A percentile compares a stretch with the other conserved stretches of the same genome.
Evolutionary conservation across 169 alveolate species (phyloP).

Genomic region (Plasmodium vivax): DNA sequence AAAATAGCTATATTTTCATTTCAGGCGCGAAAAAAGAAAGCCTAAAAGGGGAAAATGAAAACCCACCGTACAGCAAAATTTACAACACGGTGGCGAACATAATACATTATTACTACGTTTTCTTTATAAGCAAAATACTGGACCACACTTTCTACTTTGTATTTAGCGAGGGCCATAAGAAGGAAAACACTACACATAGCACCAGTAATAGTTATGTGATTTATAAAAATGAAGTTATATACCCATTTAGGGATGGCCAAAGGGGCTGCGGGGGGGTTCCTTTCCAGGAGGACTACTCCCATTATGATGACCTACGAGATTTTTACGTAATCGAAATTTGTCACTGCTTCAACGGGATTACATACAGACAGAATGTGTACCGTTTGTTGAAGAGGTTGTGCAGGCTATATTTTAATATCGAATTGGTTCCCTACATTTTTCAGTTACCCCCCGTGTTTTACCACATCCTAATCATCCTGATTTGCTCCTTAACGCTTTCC

Average conservation of each 20-base stretch:
- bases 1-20: slow-evolving; percentile 42
- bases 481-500: slow-evolving; percentile 22
- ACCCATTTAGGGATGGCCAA: slow-evolving; percentile 17
- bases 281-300: background rate
- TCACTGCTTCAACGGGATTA: slow-evolving; percentile 60
- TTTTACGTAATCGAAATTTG: slow-evolving; percentile 63
- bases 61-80: slow-evolving; percentile 1
- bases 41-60: background rate
- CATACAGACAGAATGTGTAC: slow-evolving; percentile 46
- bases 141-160: slow-evolving; percentile 59
- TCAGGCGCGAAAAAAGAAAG: slow-evolving; percentile 55
- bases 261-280: background rate
- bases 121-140: slow-evolving; percentile 34
- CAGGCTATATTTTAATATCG: slow-evolving; percentile 55
- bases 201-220: slow-evolving; percentile 21
- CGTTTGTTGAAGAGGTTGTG: slow-evolving; percentile 23
- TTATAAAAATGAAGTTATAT: slow-evolving; percentile 56
- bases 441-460: slow-evolving; percentile 67
- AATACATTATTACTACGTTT: slow-evolving; percentile 31
- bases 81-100: background rate
- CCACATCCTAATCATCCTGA: slow-evolving; percentile 29
- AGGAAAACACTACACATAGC: background rate
- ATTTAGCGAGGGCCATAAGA: background rate
- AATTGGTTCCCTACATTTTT: slow-evolving; percentile 57
- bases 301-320: slow-evolving; percentile 3